These are phyloP conservation scores for Kluyveromyces sp. DNA, from an alignment of 1,139 yeast genomes.

Conservation along the genomic window DNA sequence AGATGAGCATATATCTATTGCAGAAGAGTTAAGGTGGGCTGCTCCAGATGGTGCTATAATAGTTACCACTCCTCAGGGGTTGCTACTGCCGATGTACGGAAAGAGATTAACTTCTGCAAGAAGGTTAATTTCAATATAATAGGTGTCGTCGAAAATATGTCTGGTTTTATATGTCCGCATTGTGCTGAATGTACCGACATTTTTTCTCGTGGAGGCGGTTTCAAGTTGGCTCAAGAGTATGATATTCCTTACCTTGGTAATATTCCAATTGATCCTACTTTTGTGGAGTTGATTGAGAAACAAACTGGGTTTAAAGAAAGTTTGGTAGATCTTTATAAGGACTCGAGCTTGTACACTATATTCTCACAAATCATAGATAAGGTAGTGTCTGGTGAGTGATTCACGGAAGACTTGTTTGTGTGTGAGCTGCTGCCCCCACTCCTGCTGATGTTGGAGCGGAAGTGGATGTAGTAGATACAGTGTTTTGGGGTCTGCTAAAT, in stretches of 20 bases:
- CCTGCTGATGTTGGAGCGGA: too few species aligned
- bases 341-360: constrained; percentile 37
- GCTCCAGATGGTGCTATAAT: constrained; percentile 87
- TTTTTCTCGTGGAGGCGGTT: constrained; percentile 93
- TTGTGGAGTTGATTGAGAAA: constrained; percentile 74
- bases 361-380: constrained; percentile 45
- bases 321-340: constrained; percentile 34
- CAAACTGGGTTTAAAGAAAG: constrained; percentile 18
- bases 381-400: constrained; percentile 28
- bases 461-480: neutral
- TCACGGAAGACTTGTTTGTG: too few species aligned
- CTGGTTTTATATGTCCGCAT: constrained; percentile 91
- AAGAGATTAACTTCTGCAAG: constrained; percentile 85
- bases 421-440: too few species aligned
- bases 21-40: constrained; percentile 75
- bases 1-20: constrained; percentile 95
- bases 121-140: constrained; percentile 74
- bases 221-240: constrained; percentile 52
- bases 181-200: constrained; percentile 90
- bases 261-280: constrained; percentile 88
- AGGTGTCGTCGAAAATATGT: constrained; percentile 94
- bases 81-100: constrained; percentile 86
- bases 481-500: constrained; percentile 1
- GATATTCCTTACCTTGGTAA: constrained; percentile 68
- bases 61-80: constrained; percentile 96